phyloP scores from a whole-genome alignment of 2,329 filamentous ascomycete species.

The Trichothecium roseum region DNA sequence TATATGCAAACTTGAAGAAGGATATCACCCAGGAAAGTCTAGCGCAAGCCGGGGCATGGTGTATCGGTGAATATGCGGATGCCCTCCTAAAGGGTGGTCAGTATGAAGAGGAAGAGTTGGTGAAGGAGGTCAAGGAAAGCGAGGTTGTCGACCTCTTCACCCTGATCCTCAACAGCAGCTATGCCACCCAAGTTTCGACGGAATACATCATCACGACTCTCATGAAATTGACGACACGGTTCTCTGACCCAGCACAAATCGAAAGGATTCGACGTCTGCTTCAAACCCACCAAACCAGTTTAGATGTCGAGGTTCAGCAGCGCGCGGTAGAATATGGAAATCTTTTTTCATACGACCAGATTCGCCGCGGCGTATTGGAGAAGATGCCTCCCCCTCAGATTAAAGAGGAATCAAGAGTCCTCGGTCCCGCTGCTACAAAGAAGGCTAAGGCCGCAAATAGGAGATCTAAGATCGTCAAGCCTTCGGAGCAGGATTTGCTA shows the following conservation, averaged over 20 bases:
- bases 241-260: conserved; percentile 74
- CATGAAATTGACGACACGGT: conserved; percentile 87
- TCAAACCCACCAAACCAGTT: conserved; percentile 67
- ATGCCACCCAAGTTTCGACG: conserved; percentile 79
- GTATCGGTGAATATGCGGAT: conserved; percentile 94
- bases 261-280: conserved; percentile 76
- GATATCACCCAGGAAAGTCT: conserved; percentile 97
- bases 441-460: conserved; percentile 61
- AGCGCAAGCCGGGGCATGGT: conserved; percentile 89
- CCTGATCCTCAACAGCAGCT: conserved; percentile 87
- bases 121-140: conserved; percentile 68
- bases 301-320: conserved; percentile 94
- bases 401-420: conserved; percentile 83
- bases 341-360: conserved; percentile 80
- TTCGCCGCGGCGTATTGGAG: conserved; percentile 82
- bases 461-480: conserved; percentile 67
- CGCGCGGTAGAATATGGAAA: conserved; percentile 92
- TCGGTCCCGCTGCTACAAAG: conserved; percentile 64
- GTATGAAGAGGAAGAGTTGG: conserved; percentile 88
- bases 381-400: conserved; percentile 98
- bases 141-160: conserved; percentile 91
- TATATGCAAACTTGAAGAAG: conserved; percentile 83
- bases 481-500: conserved; percentile 82
- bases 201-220: conserved; percentile 94
- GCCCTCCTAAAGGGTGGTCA: conserved; percentile 78